Base-by-base conservation (phyloP, 345 rosid species). In the Zanthoxylum bungeanum region DNA sequence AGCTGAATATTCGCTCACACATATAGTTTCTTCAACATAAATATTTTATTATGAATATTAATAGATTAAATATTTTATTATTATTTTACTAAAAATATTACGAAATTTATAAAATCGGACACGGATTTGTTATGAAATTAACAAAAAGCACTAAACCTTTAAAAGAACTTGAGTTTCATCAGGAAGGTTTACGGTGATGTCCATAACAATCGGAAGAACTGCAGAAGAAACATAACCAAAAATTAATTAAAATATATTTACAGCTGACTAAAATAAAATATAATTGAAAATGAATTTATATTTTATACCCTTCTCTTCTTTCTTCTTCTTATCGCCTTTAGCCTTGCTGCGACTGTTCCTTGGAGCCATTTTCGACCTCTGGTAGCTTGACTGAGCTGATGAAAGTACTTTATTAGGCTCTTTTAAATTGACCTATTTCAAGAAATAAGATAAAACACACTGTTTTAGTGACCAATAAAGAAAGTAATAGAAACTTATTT, bases 311-410 rank as follows among this genome's bases (percentile, higher is more conserved):
- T 92, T 95, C 71, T 95, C 99, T 71, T 91, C 99, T 71, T 92
- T 95, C 86, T 95, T 95, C 93, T 89, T 95, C 94, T 91, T 95
- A 19, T 95, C 99, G 68, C 91, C 93, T 76, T 86, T 95, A 33
- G 93, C 80, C 81, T 92, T 95, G 56, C 97, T 88, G 42, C 97
- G 92, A 76, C 78, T 91, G 97, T 89, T 92, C 86, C 85, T 89
- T 12, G 98, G 98, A 36, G 98, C 96, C 99, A 95, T 95, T 86
- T 75, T 83, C 75, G 14, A 71, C 59, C 73, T 64, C 64, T 66
- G 62, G 64, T 16, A 19, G 70, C 65, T 66, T 57, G 33, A 65
- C 47, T 56, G 39, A 76, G 70, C 76, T 71, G 34, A n/a, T n/a
- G n/a, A 68, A 75, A 74, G 52, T 4, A n/a, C n/a, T n/a, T n/a